Conservation (phyloP, 1,284 basidiomycete species). For the Apiotrichum gracile region DNA sequence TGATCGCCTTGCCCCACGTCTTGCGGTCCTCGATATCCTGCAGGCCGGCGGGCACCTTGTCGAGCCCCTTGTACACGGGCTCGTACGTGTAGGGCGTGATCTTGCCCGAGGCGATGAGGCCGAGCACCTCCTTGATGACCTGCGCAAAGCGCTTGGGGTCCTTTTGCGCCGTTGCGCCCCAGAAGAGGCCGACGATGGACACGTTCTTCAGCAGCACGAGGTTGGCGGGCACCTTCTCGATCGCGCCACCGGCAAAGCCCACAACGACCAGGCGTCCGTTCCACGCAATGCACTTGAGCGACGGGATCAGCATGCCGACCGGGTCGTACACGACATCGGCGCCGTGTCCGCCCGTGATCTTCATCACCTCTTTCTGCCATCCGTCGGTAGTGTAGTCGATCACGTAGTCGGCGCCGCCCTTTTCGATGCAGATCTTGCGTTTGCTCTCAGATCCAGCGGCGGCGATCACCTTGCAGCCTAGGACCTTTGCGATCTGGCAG, state of each 20-base stretch:
- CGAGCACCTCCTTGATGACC: conserved; percentile 71
- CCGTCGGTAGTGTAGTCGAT: conserved; percentile 48
- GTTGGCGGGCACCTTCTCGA: conserved; percentile 88
- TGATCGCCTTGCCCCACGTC: conserved; percentile 88
- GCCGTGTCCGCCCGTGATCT: conserved; percentile 69
- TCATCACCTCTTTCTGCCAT: conserved; percentile 53
- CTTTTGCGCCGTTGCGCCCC: conserved; percentile 71
- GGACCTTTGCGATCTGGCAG: conserved; percentile 74
- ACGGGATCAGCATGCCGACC: conserved; percentile 53
- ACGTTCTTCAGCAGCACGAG: conserved; percentile 82
- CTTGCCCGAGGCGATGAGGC: conserved; percentile 62
- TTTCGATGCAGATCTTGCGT: conserved; percentile 42
- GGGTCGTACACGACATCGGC: conserved; percentile 86
- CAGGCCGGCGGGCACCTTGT: conserved; percentile 56
- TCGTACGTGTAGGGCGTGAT: conserved; percentile 69
- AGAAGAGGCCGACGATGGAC: conserved; percentile 71
- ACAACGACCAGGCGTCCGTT: conserved; percentile 87
- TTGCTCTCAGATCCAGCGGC: conserved; percentile 47
- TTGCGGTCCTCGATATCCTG: conserved; percentile 60
- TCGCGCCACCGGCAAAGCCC: conserved; percentile 80
- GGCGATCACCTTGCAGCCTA: conserved; percentile 50
- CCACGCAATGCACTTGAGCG: conserved; percentile 85
- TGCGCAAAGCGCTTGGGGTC: conserved; percentile 60
- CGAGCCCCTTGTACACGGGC: conserved; percentile 66
- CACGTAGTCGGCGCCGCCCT: conserved; percentile 45